Base-by-base conservation (phyloP, 176 grass and related monocot species). In the Eragrostis nindensis region DNA sequence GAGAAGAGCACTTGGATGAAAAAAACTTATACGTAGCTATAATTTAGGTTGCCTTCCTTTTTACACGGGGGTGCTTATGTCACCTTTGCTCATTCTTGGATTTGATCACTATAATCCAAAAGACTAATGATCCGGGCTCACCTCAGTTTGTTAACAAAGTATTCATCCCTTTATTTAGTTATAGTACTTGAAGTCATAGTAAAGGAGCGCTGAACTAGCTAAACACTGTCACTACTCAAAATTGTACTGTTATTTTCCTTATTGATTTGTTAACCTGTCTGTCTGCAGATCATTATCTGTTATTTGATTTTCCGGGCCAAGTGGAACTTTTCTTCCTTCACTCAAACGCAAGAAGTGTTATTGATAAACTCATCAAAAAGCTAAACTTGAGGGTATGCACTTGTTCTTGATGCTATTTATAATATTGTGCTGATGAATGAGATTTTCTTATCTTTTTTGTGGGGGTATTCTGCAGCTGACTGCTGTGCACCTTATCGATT, bases 251-350 rank as follows among this genome's bases (percentile, higher is more conserved):
- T 70, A 44, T 24, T 54, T 69, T n/a, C 59, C 24, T 40, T 48
- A 66, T 56, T 80, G 22, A 78, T 4, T 62, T 40, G 29, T 43
- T 76, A 81, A 1, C 1, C 39, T 76, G n/a, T 43, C 79, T 78
- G 76, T 57, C 8, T 94, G 88, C 88, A 98, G 92, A 98, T 87
- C 92, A 98, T 68, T 98, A 95, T 82, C 75, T 98, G 26, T 71
- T 98, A 76, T 98, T 98, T 88, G 95, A 98, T 89, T 98, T 98
- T 85, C 95, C 92, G 70, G 95, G 95, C 24, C 95, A 95, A 86
- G 95, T 95, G 74, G 95, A 98, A 82, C 90, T 98, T 76, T 98
- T 98, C 90, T 95, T 87, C 75, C 92, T 98, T 84, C 95, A 98
- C 71, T 91, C 95, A 66, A 98, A 95, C 70, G 84, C 92, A 66